Evolutionary conservation across 2,329 filamentous ascomycete species (phyloP).

Genomic region (Clarireedia sp.): DNA sequence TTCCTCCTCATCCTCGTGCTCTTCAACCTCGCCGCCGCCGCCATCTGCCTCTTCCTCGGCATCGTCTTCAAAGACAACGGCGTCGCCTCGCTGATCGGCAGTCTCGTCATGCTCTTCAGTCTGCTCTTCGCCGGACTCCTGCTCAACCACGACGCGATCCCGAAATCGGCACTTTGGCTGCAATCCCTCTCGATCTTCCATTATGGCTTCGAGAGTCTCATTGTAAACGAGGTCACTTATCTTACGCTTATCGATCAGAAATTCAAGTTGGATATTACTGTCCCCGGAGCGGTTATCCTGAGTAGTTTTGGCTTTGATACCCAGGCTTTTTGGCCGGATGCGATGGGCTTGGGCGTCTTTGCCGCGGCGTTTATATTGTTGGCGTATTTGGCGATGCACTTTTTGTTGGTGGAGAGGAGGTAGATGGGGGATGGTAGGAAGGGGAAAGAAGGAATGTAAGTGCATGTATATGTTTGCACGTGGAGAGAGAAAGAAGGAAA

Average conservation of each 20-base stretch:
- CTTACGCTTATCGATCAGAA: constrained; percentile 87
- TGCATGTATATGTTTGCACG: too few relatives aligned
- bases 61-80: constrained; percentile 88
- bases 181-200: constrained; percentile 96
- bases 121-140: constrained; percentile 89
- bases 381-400: constrained; percentile 87
- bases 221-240: constrained; percentile 93
- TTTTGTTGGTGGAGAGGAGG: constrained; percentile 83
- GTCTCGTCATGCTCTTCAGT: constrained; percentile 95
- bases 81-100: constrained; percentile 88
- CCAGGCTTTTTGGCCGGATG: constrained; percentile 75
- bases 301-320: constrained; percentile 94
- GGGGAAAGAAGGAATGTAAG: not conserved
- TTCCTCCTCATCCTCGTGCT: constrained; percentile 89
- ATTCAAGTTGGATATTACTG: constrained; percentile 92
- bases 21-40: constrained; percentile 90
- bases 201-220: constrained; percentile 91
- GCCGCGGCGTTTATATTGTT: constrained; percentile 76
- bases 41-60: constrained; percentile 91
- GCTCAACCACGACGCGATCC: constrained; percentile 90
- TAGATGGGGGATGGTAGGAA: constrained; percentile 32
- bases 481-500: too few relatives aligned
- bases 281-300: constrained; percentile 87
- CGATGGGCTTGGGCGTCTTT: constrained; percentile 74
- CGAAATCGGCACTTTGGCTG: constrained; percentile 76